These are phyloP conservation scores for Aspergillus fijiensis DNA, from an alignment of 2,329 filamentous ascomycete genomes.

Conservation along the genomic window DNA sequence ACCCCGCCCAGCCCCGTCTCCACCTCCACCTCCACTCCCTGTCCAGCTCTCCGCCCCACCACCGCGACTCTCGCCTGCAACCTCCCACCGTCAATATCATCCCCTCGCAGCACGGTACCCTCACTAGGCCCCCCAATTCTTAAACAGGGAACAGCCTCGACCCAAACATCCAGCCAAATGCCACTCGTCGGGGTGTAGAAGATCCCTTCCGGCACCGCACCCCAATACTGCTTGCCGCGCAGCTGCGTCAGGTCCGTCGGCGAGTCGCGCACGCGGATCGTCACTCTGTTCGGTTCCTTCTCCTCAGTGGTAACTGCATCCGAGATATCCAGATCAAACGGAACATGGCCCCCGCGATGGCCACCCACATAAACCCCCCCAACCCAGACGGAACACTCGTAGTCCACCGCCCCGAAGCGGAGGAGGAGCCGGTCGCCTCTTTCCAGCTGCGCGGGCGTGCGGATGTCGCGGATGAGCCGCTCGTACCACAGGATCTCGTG, in stretches of 20 bases:
- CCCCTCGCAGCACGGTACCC: conserved; percentile 60
- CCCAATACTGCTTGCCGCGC: conserved; percentile 67
- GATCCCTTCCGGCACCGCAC: conserved; percentile 53
- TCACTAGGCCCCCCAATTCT: conserved; percentile 59
- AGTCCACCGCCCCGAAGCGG: conserved; percentile 54
- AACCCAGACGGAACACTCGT: conserved; percentile 55
- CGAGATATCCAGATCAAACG: conserved; percentile 62
- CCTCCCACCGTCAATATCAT: conserved; percentile 52
- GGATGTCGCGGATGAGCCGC: conserved; percentile 52
- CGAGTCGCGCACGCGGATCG: conserved; percentile 62
- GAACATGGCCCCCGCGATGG: conserved; percentile 62
- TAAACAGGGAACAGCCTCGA: conserved; percentile 54
- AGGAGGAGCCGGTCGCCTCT: conserved; percentile 41
- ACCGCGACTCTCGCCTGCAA: conserved; percentile 55
- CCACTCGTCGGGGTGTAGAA: conserved; percentile 71
- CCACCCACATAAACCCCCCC: conserved; percentile 53
- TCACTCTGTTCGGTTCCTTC: conserved; percentile 42
- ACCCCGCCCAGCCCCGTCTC: conserved; percentile 54
- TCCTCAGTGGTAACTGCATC: conserved; percentile 21
- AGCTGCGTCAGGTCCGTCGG: conserved; percentile 64
- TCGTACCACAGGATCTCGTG: conserved; percentile 71
- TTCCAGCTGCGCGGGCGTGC: conserved; percentile 44
- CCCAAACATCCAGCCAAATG: conserved; percentile 74
- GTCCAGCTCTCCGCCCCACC: conserved; percentile 34
- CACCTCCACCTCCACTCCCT: conserved; percentile 52